These are phyloP conservation scores for Globisporangium viniferum DNA, from an alignment of 352 stramenopile species.

Conservation along the genomic window DNA sequence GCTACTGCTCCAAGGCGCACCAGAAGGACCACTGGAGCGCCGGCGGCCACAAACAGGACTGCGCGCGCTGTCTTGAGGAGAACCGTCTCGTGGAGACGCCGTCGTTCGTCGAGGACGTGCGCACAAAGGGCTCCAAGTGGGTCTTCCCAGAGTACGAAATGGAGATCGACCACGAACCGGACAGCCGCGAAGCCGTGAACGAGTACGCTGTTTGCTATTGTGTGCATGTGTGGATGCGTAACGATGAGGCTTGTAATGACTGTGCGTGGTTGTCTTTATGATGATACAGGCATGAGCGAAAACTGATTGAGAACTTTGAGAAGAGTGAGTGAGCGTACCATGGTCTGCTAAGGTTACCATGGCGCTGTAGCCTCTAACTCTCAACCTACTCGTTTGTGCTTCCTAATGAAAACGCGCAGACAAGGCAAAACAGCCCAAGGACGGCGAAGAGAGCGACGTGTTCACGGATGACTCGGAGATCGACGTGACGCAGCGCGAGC, in stretches of 20 bases:
- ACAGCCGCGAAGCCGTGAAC: slow-evolving; percentile 54
- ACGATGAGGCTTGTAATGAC: not conserved
- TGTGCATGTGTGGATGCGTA: not conserved
- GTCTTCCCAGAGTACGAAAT: slow-evolving; percentile 73
- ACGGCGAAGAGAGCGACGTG: slow-evolving; percentile 38
- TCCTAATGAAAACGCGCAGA: slow-evolving; percentile 12
- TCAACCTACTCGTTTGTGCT: not conserved
- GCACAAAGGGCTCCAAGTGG: slow-evolving; percentile 60
- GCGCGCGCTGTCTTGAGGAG: slow-evolving; percentile 29
- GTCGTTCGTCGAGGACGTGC: slow-evolving; percentile 25
- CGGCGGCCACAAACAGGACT: slow-evolving; percentile 67
- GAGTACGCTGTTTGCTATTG: slow-evolving; percentile 31
- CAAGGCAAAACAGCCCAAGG: slow-evolving; percentile 3
- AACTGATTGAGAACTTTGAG: slow-evolving; percentile 71
- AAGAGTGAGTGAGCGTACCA: slow-evolving; percentile 34
- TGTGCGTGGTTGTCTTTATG: not conserved
- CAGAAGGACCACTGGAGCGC: slow-evolving; percentile 78
- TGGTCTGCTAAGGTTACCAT: not conserved
- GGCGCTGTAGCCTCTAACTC: not conserved
- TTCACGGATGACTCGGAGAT: slow-evolving; percentile 75
- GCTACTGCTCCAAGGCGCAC: slow-evolving; percentile 76
- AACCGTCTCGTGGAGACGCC: slow-evolving; percentile 39
- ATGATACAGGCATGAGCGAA: slow-evolving; percentile 46
- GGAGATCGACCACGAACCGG: slow-evolving; percentile 78
- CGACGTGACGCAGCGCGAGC: slow-evolving; percentile 68